These are phyloP conservation scores for Talaromyces sp. DNA, from an alignment of 2,329 filamentous ascomycete genomes.

Conservation along the genomic window DNA sequence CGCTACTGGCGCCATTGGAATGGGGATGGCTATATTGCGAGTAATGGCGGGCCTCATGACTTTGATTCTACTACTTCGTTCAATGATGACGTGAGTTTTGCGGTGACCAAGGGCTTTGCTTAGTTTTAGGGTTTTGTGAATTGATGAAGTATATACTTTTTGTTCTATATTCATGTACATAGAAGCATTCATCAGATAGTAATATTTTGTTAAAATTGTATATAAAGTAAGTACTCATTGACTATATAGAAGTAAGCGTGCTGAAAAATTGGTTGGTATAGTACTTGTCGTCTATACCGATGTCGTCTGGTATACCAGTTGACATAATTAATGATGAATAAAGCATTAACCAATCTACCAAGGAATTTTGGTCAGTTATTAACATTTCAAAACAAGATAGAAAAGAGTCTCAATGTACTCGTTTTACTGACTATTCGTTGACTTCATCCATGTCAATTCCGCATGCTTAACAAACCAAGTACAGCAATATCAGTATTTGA, in stretches of 20 bases:
- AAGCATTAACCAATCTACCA: background rate
- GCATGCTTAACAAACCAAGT: background rate
- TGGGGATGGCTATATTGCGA: slow-evolving; percentile 1
- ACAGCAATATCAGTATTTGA: background rate
- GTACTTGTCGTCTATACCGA: background rate
- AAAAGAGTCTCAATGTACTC: background rate
- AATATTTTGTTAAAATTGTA: too few species aligned
- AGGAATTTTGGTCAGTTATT: background rate
- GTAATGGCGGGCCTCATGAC: slow-evolving; percentile 3
- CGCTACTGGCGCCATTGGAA: slow-evolving; percentile 9
- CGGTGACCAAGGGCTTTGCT: background rate
- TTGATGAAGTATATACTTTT: background rate
- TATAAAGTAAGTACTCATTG: background rate
- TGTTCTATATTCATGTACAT: background rate
- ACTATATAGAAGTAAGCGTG: background rate
- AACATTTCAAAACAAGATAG: background rate
- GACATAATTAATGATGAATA: background rate
- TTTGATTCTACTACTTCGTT: slow-evolving; percentile 3
- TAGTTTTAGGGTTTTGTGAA: background rate
- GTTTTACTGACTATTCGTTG: too few species aligned
- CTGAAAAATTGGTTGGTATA: background rate
- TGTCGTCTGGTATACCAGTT: background rate
- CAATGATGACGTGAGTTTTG: slow-evolving; percentile 6
- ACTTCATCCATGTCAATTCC: background rate
- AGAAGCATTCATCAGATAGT: background rate